Conservation (phyloP, 2,329 filamentous ascomycete genomes). For the Venturia oleaginea region DNA sequence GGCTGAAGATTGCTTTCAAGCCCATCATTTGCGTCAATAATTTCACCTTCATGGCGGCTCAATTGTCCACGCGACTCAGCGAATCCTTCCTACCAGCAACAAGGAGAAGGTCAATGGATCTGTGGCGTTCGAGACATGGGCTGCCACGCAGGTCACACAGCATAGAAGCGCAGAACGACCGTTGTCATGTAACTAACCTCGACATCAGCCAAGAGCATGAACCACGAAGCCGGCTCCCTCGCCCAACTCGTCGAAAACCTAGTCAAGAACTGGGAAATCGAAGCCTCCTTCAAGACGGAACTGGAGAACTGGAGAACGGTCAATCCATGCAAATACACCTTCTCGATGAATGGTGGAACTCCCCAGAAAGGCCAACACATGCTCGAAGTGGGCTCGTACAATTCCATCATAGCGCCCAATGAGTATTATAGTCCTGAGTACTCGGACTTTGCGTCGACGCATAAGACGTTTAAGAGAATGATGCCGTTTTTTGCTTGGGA, state of each 20-base stretch:
- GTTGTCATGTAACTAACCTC: conserved; percentile 2
- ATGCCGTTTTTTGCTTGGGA: conserved; percentile 67
- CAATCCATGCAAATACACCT: conserved; percentile 49
- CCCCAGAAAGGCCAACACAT: conserved; percentile 52
- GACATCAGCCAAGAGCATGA: conserved; percentile 45
- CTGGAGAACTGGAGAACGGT: conserved; percentile 58
- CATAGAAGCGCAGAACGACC: conserved; percentile 14
- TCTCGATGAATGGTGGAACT: conserved; percentile 53
- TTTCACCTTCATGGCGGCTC: neutral
- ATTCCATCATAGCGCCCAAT: conserved; percentile 55
- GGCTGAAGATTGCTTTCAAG: neutral
- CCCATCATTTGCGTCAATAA: neutral
- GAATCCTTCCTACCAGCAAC: neutral
- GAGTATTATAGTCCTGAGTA: conserved; percentile 55
- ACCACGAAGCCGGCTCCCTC: conserved; percentile 48
- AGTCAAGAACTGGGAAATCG: conserved; percentile 66
- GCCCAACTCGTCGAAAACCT: conserved; percentile 57
- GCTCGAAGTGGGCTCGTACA: conserved; percentile 60
- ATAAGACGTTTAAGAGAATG: conserved; percentile 65
- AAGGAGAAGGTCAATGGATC: neutral
- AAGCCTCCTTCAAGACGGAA: conserved; percentile 57
- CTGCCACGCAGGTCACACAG: neutral
- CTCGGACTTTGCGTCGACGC: conserved; percentile 53
- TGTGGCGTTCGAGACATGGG: neutral
- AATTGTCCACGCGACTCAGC: neutral